These are phyloP conservation scores for Coprinopsis sp. DNA, from an alignment of 768 basidiomycete genomes.

Conservation along the genomic window DNA sequence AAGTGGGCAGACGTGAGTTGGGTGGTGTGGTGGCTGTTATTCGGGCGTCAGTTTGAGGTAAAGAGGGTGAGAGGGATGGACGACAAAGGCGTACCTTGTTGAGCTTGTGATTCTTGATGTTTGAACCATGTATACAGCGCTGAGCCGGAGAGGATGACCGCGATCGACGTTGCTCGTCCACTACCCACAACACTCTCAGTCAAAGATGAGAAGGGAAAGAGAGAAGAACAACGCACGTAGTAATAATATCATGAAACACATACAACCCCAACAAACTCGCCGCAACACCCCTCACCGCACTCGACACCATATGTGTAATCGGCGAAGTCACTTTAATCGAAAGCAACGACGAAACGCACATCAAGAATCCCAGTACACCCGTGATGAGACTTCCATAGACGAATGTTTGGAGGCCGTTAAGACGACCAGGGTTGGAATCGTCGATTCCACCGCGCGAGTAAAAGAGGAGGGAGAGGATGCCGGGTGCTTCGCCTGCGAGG, in stretches of 20 bases:
- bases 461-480: slow-evolving; percentile 56
- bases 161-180: slow-evolving; percentile 77
- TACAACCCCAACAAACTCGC: slow-evolving; percentile 81
- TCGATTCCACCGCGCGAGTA: slow-evolving; percentile 30
- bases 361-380: slow-evolving; percentile 88
- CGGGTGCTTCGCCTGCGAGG: slow-evolving; percentile 70
- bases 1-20: too few species aligned
- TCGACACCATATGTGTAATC: slow-evolving; percentile 96
- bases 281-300: slow-evolving; percentile 90
- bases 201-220: neutral
- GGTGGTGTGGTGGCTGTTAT: too few species aligned
- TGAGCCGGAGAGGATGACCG: slow-evolving; percentile 76
- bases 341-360: slow-evolving; percentile 88
- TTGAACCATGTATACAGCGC: slow-evolving; percentile 88
- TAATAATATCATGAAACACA: slow-evolving; percentile 79
- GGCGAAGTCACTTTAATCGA: slow-evolving; percentile 98
- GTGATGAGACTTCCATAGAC: slow-evolving; percentile 62
- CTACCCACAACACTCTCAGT: slow-evolving; percentile 30
- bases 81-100: too few species aligned
- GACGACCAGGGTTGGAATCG: slow-evolving; percentile 58
- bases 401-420: slow-evolving; percentile 69
- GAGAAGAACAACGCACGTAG: slow-evolving; percentile 46
- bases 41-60: too few species aligned
- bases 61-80: too few species aligned
- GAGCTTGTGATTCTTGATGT: slow-evolving; percentile 56